Base-by-base conservation (phyloP, 176 grass and related monocot genomes). In the Raddia distichophylla region DNA sequence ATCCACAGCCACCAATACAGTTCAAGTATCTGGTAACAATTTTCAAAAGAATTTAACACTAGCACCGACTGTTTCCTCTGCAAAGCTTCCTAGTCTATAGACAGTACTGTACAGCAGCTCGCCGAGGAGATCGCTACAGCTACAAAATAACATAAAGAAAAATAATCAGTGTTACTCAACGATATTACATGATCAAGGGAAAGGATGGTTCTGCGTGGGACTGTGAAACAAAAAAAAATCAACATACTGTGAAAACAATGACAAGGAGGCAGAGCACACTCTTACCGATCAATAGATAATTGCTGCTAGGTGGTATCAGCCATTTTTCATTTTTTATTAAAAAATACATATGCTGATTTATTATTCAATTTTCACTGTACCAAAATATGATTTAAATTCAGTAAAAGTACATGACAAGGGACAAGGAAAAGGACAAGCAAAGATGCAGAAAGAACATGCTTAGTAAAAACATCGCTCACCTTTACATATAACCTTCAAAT, bases 401-500 rank as follows among this genome's bases (percentile, higher is more conserved):
- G 47, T 27, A 7, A 75, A 83, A 43, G 48, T 55, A 66, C 3
- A 64, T 53, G 37, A 45, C 14, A 40, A 57, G 52, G 61, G 37
- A 45, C 14, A 40, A 57, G 52, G 61, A 45, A 22, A 64, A 75
- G 34, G 18, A 33, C 37, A 46, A 60, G 43, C 40, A 76, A 77
- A 48, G 67, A 48, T 76, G 71, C 34, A 69, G 48, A 18, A 22
- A 69, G 61, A 80, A 80, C 61, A 71, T 59, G 43, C 2, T 43
- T 15, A 4, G 62, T 45, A 68, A 75, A 80, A 53, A 13, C 1
- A 43, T 47, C 10, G 0, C 78, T 78, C 44, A 86, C 88, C 87
- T 85, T 82, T 69, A 59, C 66, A 81, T 60, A 85, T 16, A 77
- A 53, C 69, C 51, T 80, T 98, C 79, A 98, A 86, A 98, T 98